Conservation (phyloP, 2,329 filamentous ascomycete genomes). For the Fusarium longipes region DNA sequence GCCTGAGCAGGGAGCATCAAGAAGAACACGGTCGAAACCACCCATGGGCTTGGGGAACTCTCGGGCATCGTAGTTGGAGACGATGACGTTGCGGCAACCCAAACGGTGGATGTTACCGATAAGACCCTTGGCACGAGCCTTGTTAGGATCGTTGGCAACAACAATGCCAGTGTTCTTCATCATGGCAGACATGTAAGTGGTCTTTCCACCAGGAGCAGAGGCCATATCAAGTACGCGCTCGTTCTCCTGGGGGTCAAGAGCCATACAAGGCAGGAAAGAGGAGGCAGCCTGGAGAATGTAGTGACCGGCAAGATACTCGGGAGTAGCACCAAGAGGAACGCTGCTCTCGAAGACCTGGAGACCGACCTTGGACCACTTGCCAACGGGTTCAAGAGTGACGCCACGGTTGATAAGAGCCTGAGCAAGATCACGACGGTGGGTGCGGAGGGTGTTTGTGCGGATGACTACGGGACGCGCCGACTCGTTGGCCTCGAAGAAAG, state of each 20-base stretch:
- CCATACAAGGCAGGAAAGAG: slow-evolving; percentile 98
- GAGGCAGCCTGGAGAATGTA: slow-evolving; percentile 98
- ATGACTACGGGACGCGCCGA: slow-evolving; percentile 93
- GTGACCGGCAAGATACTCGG: slow-evolving; percentile 95
- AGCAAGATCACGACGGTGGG: slow-evolving; percentile 81
- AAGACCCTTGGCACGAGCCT: slow-evolving; percentile 91
- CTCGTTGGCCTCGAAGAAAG: slow-evolving; percentile 99
- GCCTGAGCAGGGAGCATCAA: slow-evolving; percentile 95
- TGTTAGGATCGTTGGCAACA: slow-evolving; percentile 97
- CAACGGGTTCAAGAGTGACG: slow-evolving; percentile 94
- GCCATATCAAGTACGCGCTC: slow-evolving; percentile 96
- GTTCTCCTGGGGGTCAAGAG: slow-evolving; percentile 90
- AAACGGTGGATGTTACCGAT: slow-evolving; percentile 98
- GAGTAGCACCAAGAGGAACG: slow-evolving; percentile 88
- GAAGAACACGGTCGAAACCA: slow-evolving; percentile 92
- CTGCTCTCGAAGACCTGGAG: slow-evolving; percentile 95
- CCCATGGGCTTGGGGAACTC: slow-evolving; percentile 96
- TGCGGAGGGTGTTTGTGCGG: slow-evolving; percentile 92
- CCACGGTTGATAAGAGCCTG: slow-evolving; percentile 95
- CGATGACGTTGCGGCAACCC: slow-evolving; percentile 91
- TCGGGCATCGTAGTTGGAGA: slow-evolving; percentile 94
- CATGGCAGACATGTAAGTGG: slow-evolving; percentile 92
- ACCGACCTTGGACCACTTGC: slow-evolving; percentile 98
- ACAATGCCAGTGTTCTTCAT: slow-evolving; percentile 97
- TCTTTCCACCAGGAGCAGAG: slow-evolving; percentile 94